A percentile compares a stretch with the other conserved stretches of the same genome.
Conservation (phyloP, 2,329 filamentous ascomycete genomes). For the Colletotrichum somersetense region DNA sequence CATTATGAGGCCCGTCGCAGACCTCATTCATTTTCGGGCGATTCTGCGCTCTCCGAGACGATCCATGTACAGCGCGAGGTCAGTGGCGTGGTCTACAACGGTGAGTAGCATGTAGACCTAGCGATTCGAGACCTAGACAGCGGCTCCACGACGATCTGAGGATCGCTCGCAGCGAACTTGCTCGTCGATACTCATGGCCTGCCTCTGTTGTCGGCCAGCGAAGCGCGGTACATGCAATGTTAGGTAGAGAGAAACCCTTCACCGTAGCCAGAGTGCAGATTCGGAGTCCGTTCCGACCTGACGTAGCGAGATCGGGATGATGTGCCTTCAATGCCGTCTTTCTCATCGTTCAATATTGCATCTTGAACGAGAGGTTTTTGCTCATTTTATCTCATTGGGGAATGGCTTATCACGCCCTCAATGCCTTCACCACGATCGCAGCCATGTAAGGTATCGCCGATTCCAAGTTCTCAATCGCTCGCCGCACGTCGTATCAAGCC, state of each 20-base stretch:
- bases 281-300: not conserved
- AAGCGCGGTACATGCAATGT: not conserved
- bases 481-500: not conserved
- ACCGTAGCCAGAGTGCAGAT: not conserved
- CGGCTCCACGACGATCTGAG: not conserved
- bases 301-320: not conserved
- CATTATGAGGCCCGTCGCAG: not conserved
- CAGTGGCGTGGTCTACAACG: not conserved
- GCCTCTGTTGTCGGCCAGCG: not conserved
- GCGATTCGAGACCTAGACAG: not conserved
- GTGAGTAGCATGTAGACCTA: not conserved
- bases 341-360: not conserved
- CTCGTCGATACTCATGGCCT: no score
- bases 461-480: slow-evolving; percentile 2
- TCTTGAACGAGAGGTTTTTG: no score
- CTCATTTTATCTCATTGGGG: not conserved
- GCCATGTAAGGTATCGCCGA: slow-evolving; percentile 27
- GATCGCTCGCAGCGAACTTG: not conserved
- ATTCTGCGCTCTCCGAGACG: not conserved
- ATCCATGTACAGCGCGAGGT: not conserved
- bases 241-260: not conserved
- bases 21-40: not conserved
- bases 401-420: not conserved
- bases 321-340: not conserved
- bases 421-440: not conserved